Percentiles rank a stretch among this genome's conserved stretches.
These are phyloP conservation scores for Microbotryum lychnidis-dioicae DNA, from an alignment of 1,284 basidiomycete species.

Conservation along the genomic window DNA sequence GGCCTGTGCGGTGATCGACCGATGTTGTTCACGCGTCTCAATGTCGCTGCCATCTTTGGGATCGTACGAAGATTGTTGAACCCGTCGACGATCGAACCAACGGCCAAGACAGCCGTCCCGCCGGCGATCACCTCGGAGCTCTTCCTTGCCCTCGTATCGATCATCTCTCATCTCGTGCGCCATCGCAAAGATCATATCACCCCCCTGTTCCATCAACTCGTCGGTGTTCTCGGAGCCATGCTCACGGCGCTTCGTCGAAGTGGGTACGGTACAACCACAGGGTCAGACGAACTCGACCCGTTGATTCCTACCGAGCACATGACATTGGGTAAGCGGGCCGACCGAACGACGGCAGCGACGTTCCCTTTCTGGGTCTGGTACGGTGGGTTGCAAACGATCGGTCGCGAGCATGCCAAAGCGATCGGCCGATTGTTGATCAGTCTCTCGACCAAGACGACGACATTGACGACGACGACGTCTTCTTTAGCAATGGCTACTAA, in stretches of 20 bases:
- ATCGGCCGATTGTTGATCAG: conserved; percentile 29
- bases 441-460: conserved; percentile 29
- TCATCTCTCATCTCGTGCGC: conserved; percentile 26
- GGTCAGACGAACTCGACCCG: not conserved
- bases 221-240: conserved; percentile 14
- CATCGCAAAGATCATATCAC: conserved; percentile 32
- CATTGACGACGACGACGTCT: conserved; percentile 1
- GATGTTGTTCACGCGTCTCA: conserved; percentile 29
- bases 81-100: not conserved
- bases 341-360: conserved; percentile 16
- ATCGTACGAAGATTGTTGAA: conserved; percentile 20
- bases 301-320: not conserved
- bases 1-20: conserved; percentile 27
- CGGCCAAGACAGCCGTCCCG: not conserved
- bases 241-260: conserved; percentile 18
- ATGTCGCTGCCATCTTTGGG: conserved; percentile 22
- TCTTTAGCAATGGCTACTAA: not conserved
- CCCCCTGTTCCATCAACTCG: conserved; percentile 29
- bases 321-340: conserved; percentile 15
- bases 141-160: conserved; percentile 15
- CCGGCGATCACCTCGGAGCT: conserved; percentile 6
- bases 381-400: conserved; percentile 16
- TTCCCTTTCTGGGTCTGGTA: conserved; percentile 31
- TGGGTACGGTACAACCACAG: conserved; percentile 18
- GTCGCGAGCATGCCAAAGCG: conserved; percentile 16